Evolutionary conservation across 2,329 filamentous ascomycete species (phyloP).

Genomic region (Ophiostoma australiae): DNA sequence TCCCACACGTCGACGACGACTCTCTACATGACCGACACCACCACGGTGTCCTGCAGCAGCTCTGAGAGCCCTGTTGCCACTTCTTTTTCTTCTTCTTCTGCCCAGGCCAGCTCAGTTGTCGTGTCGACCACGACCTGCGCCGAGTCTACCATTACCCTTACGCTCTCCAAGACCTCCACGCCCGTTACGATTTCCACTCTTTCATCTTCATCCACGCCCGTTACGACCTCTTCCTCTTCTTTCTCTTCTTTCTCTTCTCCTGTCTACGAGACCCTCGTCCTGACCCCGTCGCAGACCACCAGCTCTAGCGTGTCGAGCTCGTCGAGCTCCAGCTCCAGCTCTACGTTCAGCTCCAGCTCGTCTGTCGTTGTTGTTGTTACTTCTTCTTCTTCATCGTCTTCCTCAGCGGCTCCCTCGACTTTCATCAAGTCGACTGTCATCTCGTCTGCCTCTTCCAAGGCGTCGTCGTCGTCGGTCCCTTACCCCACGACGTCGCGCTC

Average conservation of each 20-base stretch:
- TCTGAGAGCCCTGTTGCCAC: neutral
- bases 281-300: constrained; percentile 12
- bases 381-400: neutral
- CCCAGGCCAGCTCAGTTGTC: neutral
- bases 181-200: constrained; percentile 2
- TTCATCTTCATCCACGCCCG: constrained; percentile 3
- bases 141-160: neutral
- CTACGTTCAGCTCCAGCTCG: neutral
- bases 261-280: neutral
- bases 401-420: neutral
- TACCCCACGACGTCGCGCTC: constrained; percentile 3
- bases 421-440: neutral
- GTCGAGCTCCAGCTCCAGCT: constrained; percentile 8
- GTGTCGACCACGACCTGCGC: constrained; percentile 6
- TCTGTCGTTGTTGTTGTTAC: neutral
- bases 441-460: constrained; percentile 4
- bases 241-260: neutral
- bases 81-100: neutral
- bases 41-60: constrained; percentile 2
- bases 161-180: neutral
- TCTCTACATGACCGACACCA: neutral
- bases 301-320: constrained; percentile 11
- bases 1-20: constrained; percentile 13
- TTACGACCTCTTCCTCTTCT: constrained; percentile 8
- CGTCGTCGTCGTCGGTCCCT: constrained; percentile 13